These are phyloP conservation scores for Rhynchosporium graminicola DNA, from an alignment of 2,329 filamentous ascomycete genomes.

Conservation along the genomic window DNA sequence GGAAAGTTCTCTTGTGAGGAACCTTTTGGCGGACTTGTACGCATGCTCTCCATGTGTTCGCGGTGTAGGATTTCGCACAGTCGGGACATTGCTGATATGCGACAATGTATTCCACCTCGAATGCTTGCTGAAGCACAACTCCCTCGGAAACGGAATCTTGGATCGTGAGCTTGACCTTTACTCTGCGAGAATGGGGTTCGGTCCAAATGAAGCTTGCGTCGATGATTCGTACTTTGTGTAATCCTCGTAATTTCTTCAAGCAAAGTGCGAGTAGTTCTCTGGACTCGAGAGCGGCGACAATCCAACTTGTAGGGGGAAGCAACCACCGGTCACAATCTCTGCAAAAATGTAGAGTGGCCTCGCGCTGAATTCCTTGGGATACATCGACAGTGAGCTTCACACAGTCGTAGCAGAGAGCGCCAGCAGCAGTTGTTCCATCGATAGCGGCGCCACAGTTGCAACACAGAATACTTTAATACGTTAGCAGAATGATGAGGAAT, in stretches of 20 bases:
- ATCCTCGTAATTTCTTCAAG: conserved; percentile 79
- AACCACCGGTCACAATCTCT: conserved; percentile 94
- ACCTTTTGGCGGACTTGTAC: conserved; percentile 98
- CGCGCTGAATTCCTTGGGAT: conserved; percentile 85
- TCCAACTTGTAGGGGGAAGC: conserved; percentile 82
- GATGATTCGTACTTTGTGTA: conserved; percentile 90
- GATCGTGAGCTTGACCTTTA: conserved; percentile 94
- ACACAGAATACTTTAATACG: conserved; percentile 74
- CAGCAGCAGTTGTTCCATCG: conserved; percentile 82
- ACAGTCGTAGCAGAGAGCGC: conserved; percentile 93
- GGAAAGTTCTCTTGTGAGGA: conserved; percentile 84
- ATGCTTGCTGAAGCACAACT: conserved; percentile 81
- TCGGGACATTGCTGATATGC: conserved; percentile 93
- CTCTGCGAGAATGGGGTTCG: conserved; percentile 88
- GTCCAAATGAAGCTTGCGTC: conserved; percentile 98
- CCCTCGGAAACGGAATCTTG: conserved; percentile 68
- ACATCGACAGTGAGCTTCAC: conserved; percentile 94
- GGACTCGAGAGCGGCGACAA: conserved; percentile 81
- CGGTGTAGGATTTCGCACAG: conserved; percentile 92
- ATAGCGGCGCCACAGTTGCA: conserved; percentile 97
- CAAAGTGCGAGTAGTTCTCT: conserved; percentile 91
- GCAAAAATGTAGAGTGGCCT: conserved; percentile 88
- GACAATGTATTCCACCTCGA: conserved; percentile 91
- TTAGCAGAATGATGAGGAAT: conserved; percentile 23
- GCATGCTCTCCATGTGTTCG: conserved; percentile 90